Percentiles rank a stretch among this genome's conserved stretches.
Conservation (phyloP, 1,284 basidiomycete genomes). For the Ustanciosporium gigantosporum region DNA sequence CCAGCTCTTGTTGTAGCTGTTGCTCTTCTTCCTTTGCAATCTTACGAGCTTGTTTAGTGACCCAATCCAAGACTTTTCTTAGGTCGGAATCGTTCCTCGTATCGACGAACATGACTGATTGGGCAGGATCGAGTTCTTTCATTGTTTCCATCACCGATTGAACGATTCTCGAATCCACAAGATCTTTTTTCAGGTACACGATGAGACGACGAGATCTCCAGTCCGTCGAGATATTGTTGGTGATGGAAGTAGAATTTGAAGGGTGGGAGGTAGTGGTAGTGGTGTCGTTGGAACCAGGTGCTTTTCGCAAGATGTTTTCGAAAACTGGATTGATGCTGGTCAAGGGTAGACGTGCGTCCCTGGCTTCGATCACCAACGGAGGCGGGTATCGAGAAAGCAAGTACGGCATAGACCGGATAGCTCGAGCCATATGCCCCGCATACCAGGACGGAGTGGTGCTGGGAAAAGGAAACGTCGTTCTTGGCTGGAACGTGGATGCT, state of each 20-base stretch:
- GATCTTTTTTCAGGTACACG: conserved; percentile 89
- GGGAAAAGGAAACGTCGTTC: conserved; percentile 63
- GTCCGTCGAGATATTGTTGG: conserved; percentile 4
- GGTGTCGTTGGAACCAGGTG: conserved; percentile 36
- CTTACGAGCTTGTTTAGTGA: conserved; percentile 41
- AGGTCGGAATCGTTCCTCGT: conserved; percentile 64
- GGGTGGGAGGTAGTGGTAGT: neutral
- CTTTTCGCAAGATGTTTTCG: conserved; percentile 50
- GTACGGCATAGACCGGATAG: conserved; percentile 65
- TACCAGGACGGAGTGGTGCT: conserved; percentile 83
- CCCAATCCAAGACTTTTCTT: conserved; percentile 62
- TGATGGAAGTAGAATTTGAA: neutral
- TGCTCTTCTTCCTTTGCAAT: conserved; percentile 7
- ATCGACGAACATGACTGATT: conserved; percentile 66
- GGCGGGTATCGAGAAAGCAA: conserved; percentile 70
- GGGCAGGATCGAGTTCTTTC: conserved; percentile 59
- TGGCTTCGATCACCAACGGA: conserved; percentile 83
- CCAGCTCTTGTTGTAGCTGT: too few species aligned
- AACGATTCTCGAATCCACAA: conserved; percentile 82
- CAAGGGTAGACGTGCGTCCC: conserved; percentile 88
- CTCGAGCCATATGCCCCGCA: conserved; percentile 82
- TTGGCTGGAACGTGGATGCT: conserved; percentile 51
- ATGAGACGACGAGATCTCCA: conserved; percentile 69
- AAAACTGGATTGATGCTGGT: conserved; percentile 86
- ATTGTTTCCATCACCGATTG: conserved; percentile 65